Conservation (phyloP, 139 green algal species). For the Raphidocelis subcapitata region DNA sequence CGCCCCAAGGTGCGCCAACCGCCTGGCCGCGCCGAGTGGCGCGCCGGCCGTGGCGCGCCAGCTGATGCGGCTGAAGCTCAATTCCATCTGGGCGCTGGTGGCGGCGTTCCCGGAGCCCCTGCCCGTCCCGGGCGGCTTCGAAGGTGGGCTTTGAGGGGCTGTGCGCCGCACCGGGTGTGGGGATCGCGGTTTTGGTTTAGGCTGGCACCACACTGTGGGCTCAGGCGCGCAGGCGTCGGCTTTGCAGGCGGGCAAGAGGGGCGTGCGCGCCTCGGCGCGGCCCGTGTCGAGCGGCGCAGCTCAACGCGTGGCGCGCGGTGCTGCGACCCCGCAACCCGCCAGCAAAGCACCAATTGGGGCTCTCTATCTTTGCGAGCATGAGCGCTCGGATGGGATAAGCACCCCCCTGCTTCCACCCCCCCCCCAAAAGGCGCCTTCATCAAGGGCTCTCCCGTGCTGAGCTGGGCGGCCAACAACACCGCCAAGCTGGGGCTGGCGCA, state of each 20-base stretch:
- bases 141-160: conserved; percentile 29
- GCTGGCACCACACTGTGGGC: conserved; percentile 11
- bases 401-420: not conserved
- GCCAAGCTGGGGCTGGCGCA: conserved; percentile 56
- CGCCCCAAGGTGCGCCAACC: not conserved
- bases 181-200: not conserved
- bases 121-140: conserved; percentile 36
- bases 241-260: too few species aligned
- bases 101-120: conserved; percentile 59
- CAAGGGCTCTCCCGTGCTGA: conserved; percentile 38
- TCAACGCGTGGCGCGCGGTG: too few species aligned
- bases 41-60: conserved; percentile 47
- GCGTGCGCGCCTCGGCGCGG: not conserved
- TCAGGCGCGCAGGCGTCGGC: too few species aligned
- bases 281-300: not conserved
- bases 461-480: conserved; percentile 79
- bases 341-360: not conserved
- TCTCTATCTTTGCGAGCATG: conserved; percentile 6
- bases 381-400: not conserved
- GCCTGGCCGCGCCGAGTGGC: conserved; percentile 45
- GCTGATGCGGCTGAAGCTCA: conserved; percentile 61
- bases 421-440: conserved; percentile 54
- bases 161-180: not conserved
- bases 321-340: not conserved
- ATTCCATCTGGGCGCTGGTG: conserved; percentile 71